Conservation (phyloP, 768 basidiomycete species). For the Porphyrellus cyaneotinctus region DNA sequence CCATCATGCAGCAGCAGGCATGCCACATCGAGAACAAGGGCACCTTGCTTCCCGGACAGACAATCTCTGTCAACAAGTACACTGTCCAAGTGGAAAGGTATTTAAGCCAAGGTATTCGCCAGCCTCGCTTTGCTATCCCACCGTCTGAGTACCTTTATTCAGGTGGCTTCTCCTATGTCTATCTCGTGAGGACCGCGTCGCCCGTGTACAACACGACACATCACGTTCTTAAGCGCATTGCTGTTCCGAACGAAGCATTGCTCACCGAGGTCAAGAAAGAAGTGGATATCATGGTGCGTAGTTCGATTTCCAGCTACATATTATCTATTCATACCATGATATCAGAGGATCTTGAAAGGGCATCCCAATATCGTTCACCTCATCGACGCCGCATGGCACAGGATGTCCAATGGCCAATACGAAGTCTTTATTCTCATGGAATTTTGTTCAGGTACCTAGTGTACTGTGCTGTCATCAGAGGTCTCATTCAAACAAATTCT, state of each 20-base stretch:
- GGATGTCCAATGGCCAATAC: constrained; percentile 75
- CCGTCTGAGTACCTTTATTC: constrained; percentile 13
- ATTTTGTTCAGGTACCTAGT: constrained; percentile 74
- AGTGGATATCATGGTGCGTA: constrained; percentile 94
- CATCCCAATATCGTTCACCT: constrained; percentile 95
- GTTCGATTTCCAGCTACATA: constrained; percentile 7
- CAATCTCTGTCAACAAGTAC: constrained; percentile 86
- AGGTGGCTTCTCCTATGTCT: constrained; percentile 99
- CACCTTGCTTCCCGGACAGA: constrained; percentile 76
- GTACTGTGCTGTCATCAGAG: background rate
- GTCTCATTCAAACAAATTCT: constrained; percentile 9
- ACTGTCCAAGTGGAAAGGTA: constrained; percentile 91
- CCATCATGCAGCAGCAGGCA: constrained; percentile 40
- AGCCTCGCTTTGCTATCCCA: constrained; percentile 2
- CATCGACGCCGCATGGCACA: constrained; percentile 91
- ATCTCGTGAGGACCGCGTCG: constrained; percentile 81
- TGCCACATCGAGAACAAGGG: constrained; percentile 51
- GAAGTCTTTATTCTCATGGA: constrained; percentile 99
- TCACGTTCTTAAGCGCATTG: constrained; percentile 97
- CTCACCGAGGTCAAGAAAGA: constrained; percentile 94
- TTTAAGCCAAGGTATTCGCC: constrained; percentile 78
- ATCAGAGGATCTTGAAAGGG: constrained; percentile 81
- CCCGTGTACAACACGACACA: constrained; percentile 90
- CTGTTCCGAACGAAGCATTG: constrained; percentile 84
- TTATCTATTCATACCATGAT: constrained; percentile 28